Evolutionary conservation across 2,329 filamentous ascomycete species (phyloP), one percentile per base, ranked within the genome.

Genomic region (Penicillium polonicum): DNA sequence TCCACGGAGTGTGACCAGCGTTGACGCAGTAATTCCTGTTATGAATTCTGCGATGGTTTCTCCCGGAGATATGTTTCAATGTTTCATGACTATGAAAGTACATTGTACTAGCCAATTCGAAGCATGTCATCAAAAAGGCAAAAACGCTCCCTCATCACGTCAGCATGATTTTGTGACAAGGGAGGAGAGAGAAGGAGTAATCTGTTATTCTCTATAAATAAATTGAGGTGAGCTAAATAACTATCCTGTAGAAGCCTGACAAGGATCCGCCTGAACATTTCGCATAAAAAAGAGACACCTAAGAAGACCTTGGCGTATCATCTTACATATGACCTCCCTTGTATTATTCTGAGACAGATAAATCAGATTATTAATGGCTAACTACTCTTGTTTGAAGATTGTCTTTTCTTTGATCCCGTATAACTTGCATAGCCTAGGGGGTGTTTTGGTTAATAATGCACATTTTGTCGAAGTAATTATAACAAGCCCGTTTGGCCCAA

Each of bases 401-500:
- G 31, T 33, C 4, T 15, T 33, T 33, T 33, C 13, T 33, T 13
- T 29, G 27, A 29, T 29, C 0, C 2, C 29, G 29, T 31, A 33
- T 15, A 33, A 33, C 5, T 33, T 33, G 23, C 4, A 23, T 23
- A 23, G 4, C 23, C 23, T 23, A 23, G 23, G 23, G 21, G 23
- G 23, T 23, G 23, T 23, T 23, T 35, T 39, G 9, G 25, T 1
- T 48, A 19, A 43, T 55, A 29, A 2, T 5, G 2, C 27, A 23
- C 10, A 29, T 27, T 21, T 4, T 1, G 4, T 2, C 7, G 23
- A 23, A 23, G 0, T 23, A 5, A 23, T 23, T 1, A 23, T 23
- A 23, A 23, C 23, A 23, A 23, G 23, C 67, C 63, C 68, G 65
- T 67, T 68, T 77, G 75, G 76, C 76, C 75, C 74, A 78, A 78